Percentiles rank a stretch among this genome's conserved stretches.
Conservation (phyloP, 1,139 yeast species). For the Pichia terricola region DNA sequence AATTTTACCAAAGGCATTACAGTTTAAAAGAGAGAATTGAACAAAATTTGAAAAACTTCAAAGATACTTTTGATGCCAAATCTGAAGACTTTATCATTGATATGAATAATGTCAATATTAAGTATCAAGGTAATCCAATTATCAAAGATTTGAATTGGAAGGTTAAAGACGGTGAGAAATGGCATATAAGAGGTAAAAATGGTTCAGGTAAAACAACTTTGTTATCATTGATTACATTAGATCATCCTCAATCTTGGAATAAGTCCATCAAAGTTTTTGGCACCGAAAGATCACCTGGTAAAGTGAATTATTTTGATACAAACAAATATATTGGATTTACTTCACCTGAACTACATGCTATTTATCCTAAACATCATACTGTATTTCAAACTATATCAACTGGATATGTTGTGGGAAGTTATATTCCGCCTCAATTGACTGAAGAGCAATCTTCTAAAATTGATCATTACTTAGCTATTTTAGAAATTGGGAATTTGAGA, state of each 20-base stretch:
- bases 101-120: slow-evolving; percentile 53
- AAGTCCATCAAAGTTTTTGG: slow-evolving; percentile 59
- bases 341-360: slow-evolving; percentile 85
- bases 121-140: slow-evolving; percentile 54
- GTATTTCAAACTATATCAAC: slow-evolving; percentile 57
- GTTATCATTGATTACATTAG: slow-evolving; percentile 76
- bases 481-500: slow-evolving; percentile 26
- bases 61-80: background rate
- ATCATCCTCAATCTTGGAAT: slow-evolving; percentile 96
- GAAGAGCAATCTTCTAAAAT: slow-evolving; percentile 29
- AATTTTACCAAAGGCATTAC: slow-evolving; percentile 21
- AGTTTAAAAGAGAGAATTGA: slow-evolving; percentile 17
- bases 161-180: slow-evolving; percentile 61
- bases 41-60: slow-evolving; percentile 9
- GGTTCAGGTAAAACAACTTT: slow-evolving; percentile 93
- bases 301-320: slow-evolving; percentile 65
- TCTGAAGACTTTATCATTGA: slow-evolving; percentile 38
- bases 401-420: slow-evolving; percentile 63
- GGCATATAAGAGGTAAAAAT: slow-evolving; percentile 86
- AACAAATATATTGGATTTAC: slow-evolving; percentile 77
- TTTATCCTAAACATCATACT: slow-evolving; percentile 53
- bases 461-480: slow-evolving; percentile 27
- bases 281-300: slow-evolving; percentile 62
- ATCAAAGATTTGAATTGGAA: slow-evolving; percentile 56
- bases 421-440: slow-evolving; percentile 33